Evolutionary conservation across 2,329 filamentous ascomycete genomes (phyloP).

Genomic region (Aspergillus vadensis): DNA sequence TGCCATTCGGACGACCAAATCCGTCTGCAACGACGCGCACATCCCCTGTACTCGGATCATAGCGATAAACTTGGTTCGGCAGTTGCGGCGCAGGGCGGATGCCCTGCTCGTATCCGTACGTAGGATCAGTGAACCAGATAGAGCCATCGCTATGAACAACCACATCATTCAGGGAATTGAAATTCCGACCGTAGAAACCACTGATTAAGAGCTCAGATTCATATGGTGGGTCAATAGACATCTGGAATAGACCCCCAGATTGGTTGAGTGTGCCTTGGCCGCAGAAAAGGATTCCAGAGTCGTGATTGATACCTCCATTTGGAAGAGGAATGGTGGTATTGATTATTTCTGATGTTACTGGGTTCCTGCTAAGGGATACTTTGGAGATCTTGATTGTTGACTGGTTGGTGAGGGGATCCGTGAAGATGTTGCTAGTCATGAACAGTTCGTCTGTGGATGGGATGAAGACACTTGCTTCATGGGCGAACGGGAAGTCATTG

Average conservation of each 20-base stretch:
- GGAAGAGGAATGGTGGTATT: conserved; percentile 45
- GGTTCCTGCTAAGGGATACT: conserved; percentile 15
- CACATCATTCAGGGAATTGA: conserved; percentile 41
- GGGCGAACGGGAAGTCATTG: conserved; percentile 49
- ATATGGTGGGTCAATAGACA: conserved; percentile 20
- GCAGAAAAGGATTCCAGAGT: conserved; percentile 44
- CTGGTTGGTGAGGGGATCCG: conserved; percentile 21
- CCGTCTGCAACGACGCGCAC: conserved; percentile 43
- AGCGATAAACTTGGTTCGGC: conserved; percentile 44
- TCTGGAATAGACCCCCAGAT: conserved; percentile 26
- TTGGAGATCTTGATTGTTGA: conserved; percentile 24
- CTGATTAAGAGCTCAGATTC: conserved; percentile 17
- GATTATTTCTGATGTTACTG: conserved; percentile 38
- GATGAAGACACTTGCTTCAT: conserved; percentile 51
- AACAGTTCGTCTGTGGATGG: conserved; percentile 38
- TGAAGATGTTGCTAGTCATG: conserved; percentile 41
- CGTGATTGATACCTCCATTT: conserved; percentile 51
- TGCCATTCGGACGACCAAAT: conserved; percentile 45
- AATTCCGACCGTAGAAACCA: conserved; percentile 36
- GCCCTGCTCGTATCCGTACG: conserved; percentile 40
- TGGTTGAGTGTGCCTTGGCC: conserved; percentile 40
- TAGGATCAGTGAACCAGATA: conserved; percentile 46
- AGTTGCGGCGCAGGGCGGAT: conserved; percentile 38
- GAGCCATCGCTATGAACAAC: conserved; percentile 36
- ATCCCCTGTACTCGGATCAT: conserved; percentile 40